A percentile compares a stretch with the other conserved stretches of the same genome.
These are phyloP conservation scores for Scutellaria minor DNA, from an alignment of 257 asterid species.

Conservation along the genomic window DNA sequence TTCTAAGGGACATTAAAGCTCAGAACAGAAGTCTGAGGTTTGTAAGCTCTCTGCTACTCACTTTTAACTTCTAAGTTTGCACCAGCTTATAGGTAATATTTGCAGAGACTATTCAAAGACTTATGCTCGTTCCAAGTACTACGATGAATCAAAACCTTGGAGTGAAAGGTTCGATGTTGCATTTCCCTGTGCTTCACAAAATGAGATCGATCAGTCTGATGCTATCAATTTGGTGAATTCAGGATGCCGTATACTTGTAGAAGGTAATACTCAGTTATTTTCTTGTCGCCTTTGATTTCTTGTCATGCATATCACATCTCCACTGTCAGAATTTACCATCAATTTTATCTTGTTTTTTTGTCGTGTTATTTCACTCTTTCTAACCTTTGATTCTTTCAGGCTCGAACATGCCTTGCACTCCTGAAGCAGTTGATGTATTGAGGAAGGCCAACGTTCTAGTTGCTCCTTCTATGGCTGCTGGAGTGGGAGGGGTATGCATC, in stretches of 20 bases:
- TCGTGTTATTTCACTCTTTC: constrained; percentile 24
- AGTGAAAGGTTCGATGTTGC: constrained; percentile 94
- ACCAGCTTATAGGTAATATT: constrained; percentile 39
- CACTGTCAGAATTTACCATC: constrained; percentile 3
- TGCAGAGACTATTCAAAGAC: constrained; percentile 96
- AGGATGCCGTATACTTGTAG: constrained; percentile 90
- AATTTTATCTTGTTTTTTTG: constrained; percentile 10
- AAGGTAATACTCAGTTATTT: constrained; percentile 58
- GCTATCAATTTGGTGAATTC: constrained; percentile 86
- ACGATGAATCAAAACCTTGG: constrained; percentile 95
- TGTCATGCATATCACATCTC: not conserved
- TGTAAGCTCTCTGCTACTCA: constrained; percentile 24
- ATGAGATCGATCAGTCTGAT: constrained; percentile 91
- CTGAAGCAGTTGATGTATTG: constrained; percentile 89
- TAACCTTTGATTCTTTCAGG: constrained; percentile 51
- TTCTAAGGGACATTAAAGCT: constrained; percentile 85
- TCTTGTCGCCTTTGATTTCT: constrained; percentile 16
- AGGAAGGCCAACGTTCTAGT: constrained; percentile 83
- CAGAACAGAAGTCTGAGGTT: constrained; percentile 96
- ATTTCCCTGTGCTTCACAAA: constrained; percentile 94
- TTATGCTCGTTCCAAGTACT: constrained; percentile 95
- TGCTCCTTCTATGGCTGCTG: constrained; percentile 97
- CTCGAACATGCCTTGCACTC: constrained; percentile 95
- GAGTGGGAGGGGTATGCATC: constrained; percentile 92
- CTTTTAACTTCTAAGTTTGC: constrained; percentile 20